Evolutionary conservation across 768 basidiomycete species (phyloP).

Genomic region (Leccinum subgranulosum): DNA sequence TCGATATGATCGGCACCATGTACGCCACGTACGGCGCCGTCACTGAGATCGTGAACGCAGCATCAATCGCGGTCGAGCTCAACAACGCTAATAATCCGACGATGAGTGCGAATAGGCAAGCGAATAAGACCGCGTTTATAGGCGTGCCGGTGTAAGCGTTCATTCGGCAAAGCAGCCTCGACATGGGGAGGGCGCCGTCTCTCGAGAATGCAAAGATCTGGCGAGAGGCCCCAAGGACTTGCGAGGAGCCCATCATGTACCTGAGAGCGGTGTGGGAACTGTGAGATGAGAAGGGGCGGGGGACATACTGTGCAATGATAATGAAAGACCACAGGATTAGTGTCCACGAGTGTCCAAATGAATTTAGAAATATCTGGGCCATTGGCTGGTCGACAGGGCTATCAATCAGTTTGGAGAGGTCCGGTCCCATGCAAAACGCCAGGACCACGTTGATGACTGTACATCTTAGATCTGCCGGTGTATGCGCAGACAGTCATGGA

Average conservation of each 20-base stretch:
- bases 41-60: neutral
- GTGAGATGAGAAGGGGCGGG: neutral
- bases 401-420: constrained; percentile 37
- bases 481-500: neutral
- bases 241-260: constrained; percentile 28
- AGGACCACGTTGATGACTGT: constrained; percentile 49
- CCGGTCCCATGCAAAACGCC: constrained; percentile 55
- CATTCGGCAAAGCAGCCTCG: neutral
- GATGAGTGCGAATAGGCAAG: neutral
- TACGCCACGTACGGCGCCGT: neutral
- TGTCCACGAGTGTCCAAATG: constrained; percentile 39
- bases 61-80: neutral
- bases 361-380: constrained; percentile 39
- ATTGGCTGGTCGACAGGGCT: constrained; percentile 38
- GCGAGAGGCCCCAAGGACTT: neutral
- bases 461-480: neutral
- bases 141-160: neutral
- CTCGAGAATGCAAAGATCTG: neutral
- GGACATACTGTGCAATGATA: constrained; percentile 42
- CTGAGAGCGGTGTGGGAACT: constrained; percentile 13
- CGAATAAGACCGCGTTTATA: neutral
- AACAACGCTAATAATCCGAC: neutral
- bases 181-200: neutral
- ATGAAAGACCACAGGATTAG: constrained; percentile 53
- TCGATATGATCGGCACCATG: neutral